These are phyloP conservation scores for Petunia axillaris DNA, from an alignment of 257 asterid genomes.

Conservation along the genomic window DNA sequence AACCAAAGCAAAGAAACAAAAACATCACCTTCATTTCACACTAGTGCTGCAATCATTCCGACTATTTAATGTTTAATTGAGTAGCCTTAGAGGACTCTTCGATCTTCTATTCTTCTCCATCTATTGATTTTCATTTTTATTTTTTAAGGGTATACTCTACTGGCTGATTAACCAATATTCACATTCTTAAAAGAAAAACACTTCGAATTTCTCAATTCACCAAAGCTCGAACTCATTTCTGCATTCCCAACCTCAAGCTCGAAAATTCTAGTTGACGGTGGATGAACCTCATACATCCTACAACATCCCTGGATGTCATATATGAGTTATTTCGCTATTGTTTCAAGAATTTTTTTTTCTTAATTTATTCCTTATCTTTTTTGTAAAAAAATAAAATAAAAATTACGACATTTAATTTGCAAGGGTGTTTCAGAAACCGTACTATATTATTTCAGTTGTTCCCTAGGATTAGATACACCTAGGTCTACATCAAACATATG, in stretches of 20 bases:
- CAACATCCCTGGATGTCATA: too few species aligned
- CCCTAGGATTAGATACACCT: not conserved
- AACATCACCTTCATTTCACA: not conserved
- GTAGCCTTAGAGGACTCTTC: not conserved
- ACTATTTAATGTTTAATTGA: not conserved
- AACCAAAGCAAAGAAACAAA: not conserved
- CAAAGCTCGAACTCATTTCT: too few species aligned
- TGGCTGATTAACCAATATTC: too few species aligned
- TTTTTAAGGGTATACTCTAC: too few species aligned
- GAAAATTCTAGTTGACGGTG: too few species aligned
- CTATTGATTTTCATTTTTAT: too few species aligned
- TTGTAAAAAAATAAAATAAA: not conserved
- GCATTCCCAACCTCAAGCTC: too few species aligned
- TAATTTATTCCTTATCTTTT: not conserved
- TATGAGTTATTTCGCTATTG: not conserved
- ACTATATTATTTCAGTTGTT: not conserved
- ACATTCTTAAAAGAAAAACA: too few species aligned
- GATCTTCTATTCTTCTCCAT: not conserved
- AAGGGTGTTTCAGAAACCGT: not conserved
- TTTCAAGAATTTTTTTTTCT: not conserved
- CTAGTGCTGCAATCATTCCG: not conserved
- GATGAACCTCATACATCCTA: too few species aligned
- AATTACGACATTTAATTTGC: not conserved
- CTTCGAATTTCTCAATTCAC: too few species aligned
- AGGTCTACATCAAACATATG: not conserved